These are phyloP conservation scores for Aphanomyces stellatus DNA, from an alignment of 352 stramenopile species.

Conservation along the genomic window DNA sequence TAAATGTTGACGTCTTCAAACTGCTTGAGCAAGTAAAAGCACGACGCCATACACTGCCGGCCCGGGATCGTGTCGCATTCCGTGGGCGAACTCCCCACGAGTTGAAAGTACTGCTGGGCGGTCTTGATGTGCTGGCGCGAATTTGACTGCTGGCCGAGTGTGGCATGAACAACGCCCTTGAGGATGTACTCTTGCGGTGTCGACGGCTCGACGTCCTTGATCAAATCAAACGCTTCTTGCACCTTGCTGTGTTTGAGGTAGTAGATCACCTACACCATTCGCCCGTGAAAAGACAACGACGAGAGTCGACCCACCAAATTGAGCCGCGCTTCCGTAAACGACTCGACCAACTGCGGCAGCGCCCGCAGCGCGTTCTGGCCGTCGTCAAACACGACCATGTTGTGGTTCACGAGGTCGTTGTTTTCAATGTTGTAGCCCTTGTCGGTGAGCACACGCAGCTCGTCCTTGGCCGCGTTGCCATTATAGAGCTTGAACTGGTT, in stretches of 20 bases:
- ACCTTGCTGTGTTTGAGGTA: constrained; percentile 89
- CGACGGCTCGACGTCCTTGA: constrained; percentile 91
- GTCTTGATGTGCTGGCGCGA: constrained; percentile 90
- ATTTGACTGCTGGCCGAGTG: constrained; percentile 80
- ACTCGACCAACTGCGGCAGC: constrained; percentile 87
- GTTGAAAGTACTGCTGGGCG: constrained; percentile 90
- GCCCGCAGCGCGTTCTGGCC: constrained; percentile 90
- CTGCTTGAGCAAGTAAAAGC: constrained; percentile 94
- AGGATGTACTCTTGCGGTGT: constrained; percentile 91
- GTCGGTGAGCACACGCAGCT: constrained; percentile 88
- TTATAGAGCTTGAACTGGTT: constrained; percentile 97
- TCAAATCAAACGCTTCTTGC: constrained; percentile 90
- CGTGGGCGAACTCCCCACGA: constrained; percentile 88
- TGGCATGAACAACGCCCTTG: constrained; percentile 86
- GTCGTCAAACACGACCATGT: constrained; percentile 94
- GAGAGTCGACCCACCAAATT: constrained; percentile 61
- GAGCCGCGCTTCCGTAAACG: constrained; percentile 89
- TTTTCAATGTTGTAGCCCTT: constrained; percentile 82
- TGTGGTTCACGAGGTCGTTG: constrained; percentile 95
- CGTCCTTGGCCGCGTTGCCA: constrained; percentile 90
- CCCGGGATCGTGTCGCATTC: constrained; percentile 97
- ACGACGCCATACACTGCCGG: constrained; percentile 95
- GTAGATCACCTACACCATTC: constrained; percentile 78
- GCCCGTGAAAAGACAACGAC: constrained; percentile 57
- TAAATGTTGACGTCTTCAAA: constrained; percentile 98